phyloP scores from a whole-genome alignment of 2,329 filamentous ascomycete genomes.

The Trichophyton simii region DNA sequence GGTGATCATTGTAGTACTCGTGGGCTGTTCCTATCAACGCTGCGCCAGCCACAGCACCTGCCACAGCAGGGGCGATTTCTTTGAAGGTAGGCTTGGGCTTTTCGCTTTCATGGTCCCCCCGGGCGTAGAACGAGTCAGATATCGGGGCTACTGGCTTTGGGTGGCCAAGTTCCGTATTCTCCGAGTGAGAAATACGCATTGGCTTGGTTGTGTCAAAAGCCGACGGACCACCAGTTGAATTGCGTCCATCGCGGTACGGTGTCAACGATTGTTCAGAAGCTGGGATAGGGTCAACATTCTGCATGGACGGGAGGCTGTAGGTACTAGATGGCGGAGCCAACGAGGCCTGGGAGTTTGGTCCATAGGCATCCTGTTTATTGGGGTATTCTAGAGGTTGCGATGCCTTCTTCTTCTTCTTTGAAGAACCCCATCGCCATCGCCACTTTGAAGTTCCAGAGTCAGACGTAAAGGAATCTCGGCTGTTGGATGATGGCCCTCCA shows the following conservation, averaged over 20 bases:
- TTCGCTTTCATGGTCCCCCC: slow-evolving; percentile 20
- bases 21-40: background rate
- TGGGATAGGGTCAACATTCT: slow-evolving; percentile 54
- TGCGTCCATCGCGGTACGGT: slow-evolving; percentile 30
- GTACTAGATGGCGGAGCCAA: slow-evolving; percentile 8
- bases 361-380: slow-evolving; percentile 53
- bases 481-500: slow-evolving; percentile 38
- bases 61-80: slow-evolving; percentile 24
- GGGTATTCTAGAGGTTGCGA: slow-evolving; percentile 25
- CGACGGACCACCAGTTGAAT: background rate
- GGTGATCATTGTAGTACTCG: slow-evolving; percentile 1
- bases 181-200: slow-evolving; percentile 34
- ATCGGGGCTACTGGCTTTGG: slow-evolving; percentile 69
- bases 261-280: slow-evolving; percentile 53
- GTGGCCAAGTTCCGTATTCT: slow-evolving; percentile 62
- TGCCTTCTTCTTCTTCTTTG: slow-evolving; percentile 24
- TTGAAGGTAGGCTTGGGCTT: slow-evolving; percentile 7
- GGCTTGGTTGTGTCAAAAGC: background rate
- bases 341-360: slow-evolving; percentile 9
- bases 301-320: slow-evolving; percentile 29
- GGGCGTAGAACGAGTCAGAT: slow-evolving; percentile 51
- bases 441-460: slow-evolving; percentile 46
- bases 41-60: background rate
- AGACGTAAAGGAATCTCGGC: slow-evolving; percentile 41
- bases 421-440: slow-evolving; percentile 48